Evolutionary conservation across 192 early-diverging fungal genomes (phyloP), one percentile per base, ranked within the genome.

Genomic region (Backusella liffmaniae): DNA sequence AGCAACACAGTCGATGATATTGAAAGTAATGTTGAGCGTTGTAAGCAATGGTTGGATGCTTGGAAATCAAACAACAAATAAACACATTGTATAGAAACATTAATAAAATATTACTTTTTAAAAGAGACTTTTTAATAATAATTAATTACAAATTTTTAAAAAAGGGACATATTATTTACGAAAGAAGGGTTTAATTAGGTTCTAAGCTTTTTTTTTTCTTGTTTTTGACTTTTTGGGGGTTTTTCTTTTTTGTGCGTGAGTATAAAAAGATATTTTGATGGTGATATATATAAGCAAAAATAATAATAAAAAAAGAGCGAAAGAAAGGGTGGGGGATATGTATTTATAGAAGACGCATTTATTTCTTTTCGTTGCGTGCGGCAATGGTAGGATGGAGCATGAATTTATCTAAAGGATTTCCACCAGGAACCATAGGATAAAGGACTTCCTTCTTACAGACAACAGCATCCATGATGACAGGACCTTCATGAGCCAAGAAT

Each of bases 391-490:
- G 84, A 73, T 90, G 89, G 46, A 87, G 79, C 71, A 94, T 90
- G 81, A 97, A 94, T 82, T 99, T 96, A 86, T 98, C 89, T 73
- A 99, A 85, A 35, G 90, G 92, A 84, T 93, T 96, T 49, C 96
- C 96, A 75, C 94, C 96, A 26, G 98, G 96, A 2, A 95, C 96
- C 98, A 99, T 99, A 44, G 98, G 98, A 80, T 91, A 94, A n/a
- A 99, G 94, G 79, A 96, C 96, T 85, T 99, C 96, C 53, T 92
- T 80, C 81, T 97, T 97, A 79, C 92, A 92, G 15, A 98, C 94
- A 46, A 94, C 88, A 39, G 91, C 94, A 75, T 99, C 97, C 78
- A 98, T 86, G 73, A 99, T 86, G 67, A 99, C 92, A 15, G 98
- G 98, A 18, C 92, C 92, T 77, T 92, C 89, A 42, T 92, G 78